Evolutionary conservation across 2,329 filamentous ascomycete genomes (phyloP), one percentile per base, ranked within the genome.

Genomic region (Plectosphaerella plurivora): DNA sequence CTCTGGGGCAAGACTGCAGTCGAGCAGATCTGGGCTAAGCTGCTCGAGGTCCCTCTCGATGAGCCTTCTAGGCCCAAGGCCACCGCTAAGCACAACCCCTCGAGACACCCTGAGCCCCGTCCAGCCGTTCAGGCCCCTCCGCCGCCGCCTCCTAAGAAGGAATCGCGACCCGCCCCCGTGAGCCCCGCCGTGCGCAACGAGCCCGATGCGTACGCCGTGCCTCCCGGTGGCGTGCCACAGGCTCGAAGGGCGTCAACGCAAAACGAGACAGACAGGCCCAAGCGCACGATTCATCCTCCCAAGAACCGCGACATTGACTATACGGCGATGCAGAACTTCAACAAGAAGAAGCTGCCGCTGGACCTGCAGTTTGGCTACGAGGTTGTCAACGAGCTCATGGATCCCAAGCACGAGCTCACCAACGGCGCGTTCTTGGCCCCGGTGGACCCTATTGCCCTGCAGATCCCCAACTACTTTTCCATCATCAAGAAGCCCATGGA

Each of bases 401-500:
- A 91, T 65, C 71, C 79, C 1, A 92, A 89, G 66, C 81, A 97
- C 65, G 77, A 76, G 52, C 65, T 72, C 2, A 73, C 86, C 59
- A 90, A 90, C 44, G 78, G 79, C 51, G 86, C 89, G 54, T 99
- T 99, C 73, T 74, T 90, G 61, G 73, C 81, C 8, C 89, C 94
- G 0, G 94, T 99, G 18, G 94, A 99, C 65, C 91, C 94, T 1
- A 92, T 97, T 36, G 93, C 92, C 1, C 75, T 97, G 51, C 91
- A 93, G 66, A 97, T 97, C 54, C 94, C 94, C 1, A 87, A 88
- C 22, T 99, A 99, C 67, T 90, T 94, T 67, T 91, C 88, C 63
- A 77, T 97, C 56, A 91, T 99, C 73, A 97, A 96, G 76, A 91
- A 92, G 66, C 94, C 94, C 0, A 99, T 97, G 93, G 93, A 99